Evolutionary conservation across 495 filamentous ascomycete genomes (phyloP).

Genomic region (Barbatosphaeria neglecta): DNA sequence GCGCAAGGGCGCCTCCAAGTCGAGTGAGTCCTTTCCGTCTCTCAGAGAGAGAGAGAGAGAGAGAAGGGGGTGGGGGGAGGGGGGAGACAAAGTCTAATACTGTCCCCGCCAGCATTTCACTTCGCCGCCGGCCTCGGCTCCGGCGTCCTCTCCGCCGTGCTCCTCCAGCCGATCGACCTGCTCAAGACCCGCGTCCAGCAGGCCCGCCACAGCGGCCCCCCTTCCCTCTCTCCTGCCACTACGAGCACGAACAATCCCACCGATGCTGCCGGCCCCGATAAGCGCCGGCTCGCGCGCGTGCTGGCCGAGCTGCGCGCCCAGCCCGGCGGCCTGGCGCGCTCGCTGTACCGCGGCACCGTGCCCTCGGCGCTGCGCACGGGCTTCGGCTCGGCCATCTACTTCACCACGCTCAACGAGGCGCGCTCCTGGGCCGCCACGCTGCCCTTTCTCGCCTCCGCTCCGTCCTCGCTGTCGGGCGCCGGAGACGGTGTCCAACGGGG

Average conservation of each 20-base stretch:
- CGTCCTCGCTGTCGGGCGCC: background rate
- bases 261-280: slow-evolving; percentile 36
- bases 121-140: slow-evolving; percentile 82
- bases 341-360: slow-evolving; percentile 90
- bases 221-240: no score
- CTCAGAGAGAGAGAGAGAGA: background rate
- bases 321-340: slow-evolving; percentile 40
- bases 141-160: slow-evolving; percentile 72
- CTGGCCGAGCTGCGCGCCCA: slow-evolving; percentile 57
- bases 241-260: no score
- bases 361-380: slow-evolving; percentile 88
- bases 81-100: background rate
- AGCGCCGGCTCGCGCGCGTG: slow-evolving; percentile 42
- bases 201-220: slow-evolving; percentile 35
- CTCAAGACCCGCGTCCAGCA: slow-evolving; percentile 95
- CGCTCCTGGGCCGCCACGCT: slow-evolving; percentile 55
- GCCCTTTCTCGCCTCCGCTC: slow-evolving; percentile 19
- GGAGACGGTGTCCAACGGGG: background rate
- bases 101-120: slow-evolving; percentile 47
- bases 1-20: slow-evolving; percentile 18
- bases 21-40: slow-evolving; percentile 11
- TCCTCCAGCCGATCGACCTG: slow-evolving; percentile 92
- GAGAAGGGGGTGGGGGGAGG: no score
- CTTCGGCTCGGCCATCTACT: slow-evolving; percentile 88
- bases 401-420: slow-evolving; percentile 74